Evolutionary conservation across 352 stramenopile species (phyloP).

Genomic region (Globisporangium abappressorium): DNA sequence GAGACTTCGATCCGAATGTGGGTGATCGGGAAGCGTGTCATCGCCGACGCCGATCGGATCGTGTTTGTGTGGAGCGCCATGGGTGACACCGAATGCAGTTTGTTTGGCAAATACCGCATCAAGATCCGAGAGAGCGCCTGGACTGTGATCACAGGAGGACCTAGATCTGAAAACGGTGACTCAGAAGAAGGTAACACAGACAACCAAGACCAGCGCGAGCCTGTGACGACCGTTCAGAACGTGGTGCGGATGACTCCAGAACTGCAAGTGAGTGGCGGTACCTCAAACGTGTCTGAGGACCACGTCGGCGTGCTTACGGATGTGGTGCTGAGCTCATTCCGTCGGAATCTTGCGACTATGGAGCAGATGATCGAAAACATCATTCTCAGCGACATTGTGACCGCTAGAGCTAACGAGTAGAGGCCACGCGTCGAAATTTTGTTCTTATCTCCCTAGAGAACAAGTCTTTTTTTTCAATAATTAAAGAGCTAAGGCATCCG

Average conservation of each 20-base stretch:
- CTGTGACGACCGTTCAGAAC: background rate
- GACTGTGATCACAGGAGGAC: background rate
- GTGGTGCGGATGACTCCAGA: conserved; percentile 9
- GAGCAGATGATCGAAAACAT: conserved; percentile 13
- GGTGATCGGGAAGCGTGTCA: conserved; percentile 4
- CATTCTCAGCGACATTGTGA: background rate
- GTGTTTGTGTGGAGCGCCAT: conserved; percentile 5
- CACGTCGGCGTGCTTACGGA: conserved; percentile 9
- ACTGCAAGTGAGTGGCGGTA: background rate
- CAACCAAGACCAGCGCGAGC: background rate
- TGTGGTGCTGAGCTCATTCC: conserved; percentile 1
- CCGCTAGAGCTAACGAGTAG: background rate
- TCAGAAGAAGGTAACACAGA: background rate
- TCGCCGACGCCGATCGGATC: conserved; percentile 8
- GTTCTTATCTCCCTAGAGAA: no score
- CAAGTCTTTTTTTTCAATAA: no score
- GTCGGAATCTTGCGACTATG: conserved; percentile 11
- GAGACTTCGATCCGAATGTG: background rate
- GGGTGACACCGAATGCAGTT: background rate
- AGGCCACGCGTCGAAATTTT: background rate
- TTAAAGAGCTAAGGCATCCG: no score
- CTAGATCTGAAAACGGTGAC: background rate
- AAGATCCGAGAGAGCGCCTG: conserved; percentile 5
- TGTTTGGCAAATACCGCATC: conserved; percentile 4
- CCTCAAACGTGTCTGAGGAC: background rate